Conservation (phyloP, 2,329 filamentous ascomycete species). For the Xylariomycetidae sp. region DNA sequence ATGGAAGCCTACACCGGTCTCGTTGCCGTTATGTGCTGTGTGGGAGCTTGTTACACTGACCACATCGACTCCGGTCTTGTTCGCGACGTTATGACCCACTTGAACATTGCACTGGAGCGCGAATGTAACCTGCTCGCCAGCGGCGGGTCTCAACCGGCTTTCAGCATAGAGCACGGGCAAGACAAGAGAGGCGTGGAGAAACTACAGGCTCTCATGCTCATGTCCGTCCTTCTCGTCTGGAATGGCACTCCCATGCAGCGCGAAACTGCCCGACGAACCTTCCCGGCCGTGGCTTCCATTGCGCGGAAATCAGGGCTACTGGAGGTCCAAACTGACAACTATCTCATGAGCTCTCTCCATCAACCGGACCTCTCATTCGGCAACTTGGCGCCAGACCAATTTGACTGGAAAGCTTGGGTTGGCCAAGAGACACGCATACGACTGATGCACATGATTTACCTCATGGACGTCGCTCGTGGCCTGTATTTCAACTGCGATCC, state of each 20-base stretch:
- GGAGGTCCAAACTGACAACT: conserved; percentile 42
- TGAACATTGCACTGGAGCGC: conserved; percentile 52
- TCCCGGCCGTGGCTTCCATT: conserved; percentile 50
- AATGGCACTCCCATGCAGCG: conserved; percentile 63
- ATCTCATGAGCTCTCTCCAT: conserved; percentile 54
- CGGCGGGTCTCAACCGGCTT: conserved; percentile 28
- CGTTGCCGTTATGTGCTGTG: conserved; percentile 63
- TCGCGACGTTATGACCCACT: conserved; percentile 61
- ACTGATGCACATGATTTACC: conserved; percentile 57
- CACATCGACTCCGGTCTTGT: conserved; percentile 50
- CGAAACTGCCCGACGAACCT: conserved; percentile 54
- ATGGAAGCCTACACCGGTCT: conserved; percentile 60
- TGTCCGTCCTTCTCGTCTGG: conserved; percentile 60
- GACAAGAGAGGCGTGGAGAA: conserved; percentile 51
- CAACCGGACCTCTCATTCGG: conserved; percentile 44
- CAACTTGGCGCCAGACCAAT: conserved; percentile 43
- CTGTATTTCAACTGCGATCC: conserved; percentile 67
- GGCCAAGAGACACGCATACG: conserved; percentile 65
- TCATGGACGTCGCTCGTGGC: conserved; percentile 58
- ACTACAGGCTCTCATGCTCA: conserved; percentile 59
- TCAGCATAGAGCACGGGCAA: conserved; percentile 33
- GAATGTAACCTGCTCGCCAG: conserved; percentile 44
- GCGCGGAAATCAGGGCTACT: conserved; percentile 52
- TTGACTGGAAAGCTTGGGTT: conserved; percentile 63
- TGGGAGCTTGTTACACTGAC: conserved; percentile 70